A percentile compares a stretch with the other conserved stretches of the same genome.
Conservation (phyloP, 2,329 filamentous ascomycete genomes). For the Pseudogymnoascus sp. region DNA sequence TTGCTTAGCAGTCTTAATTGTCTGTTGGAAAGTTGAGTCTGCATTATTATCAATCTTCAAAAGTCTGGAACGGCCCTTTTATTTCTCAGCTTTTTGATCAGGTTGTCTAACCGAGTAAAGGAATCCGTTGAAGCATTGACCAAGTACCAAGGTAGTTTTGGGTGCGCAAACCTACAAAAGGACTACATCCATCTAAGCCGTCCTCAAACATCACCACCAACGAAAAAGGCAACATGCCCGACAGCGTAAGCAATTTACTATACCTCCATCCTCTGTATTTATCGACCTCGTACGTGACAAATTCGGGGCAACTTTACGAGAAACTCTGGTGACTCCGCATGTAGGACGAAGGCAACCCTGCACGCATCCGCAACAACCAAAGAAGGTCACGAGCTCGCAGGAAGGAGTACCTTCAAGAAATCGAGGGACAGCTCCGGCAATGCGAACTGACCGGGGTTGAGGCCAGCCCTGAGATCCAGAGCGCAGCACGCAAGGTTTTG, state of each 20-base stretch:
- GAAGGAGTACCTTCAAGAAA: conserved; percentile 64
- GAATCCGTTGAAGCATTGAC: no score
- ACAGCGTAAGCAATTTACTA: conserved; percentile 4
- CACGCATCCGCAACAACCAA: conserved; percentile 69
- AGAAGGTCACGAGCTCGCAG: conserved; percentile 63
- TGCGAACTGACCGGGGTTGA: conserved; percentile 60
- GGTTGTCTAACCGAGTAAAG: no score
- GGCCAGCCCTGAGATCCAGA: conserved; percentile 64
- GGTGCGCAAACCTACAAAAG: no score
- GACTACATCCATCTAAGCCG: no score
- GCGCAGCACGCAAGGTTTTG: conserved; percentile 58
- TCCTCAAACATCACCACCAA: no score
- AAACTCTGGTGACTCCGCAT: background rate
- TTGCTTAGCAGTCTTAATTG: no score
- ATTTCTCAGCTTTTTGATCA: no score
- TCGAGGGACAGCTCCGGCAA: conserved; percentile 55
- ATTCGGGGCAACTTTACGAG: background rate
- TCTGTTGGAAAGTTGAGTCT: no score
- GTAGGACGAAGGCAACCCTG: conserved; percentile 30
- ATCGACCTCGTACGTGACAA: background rate
- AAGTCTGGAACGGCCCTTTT: no score
- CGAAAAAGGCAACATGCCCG: conserved; percentile 2
- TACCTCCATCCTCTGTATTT: background rate
- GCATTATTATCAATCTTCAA: no score
- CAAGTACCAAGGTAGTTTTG: no score